Percentiles rank a stretch among this genome's conserved stretches.
Conservation (phyloP, 2,329 filamentous ascomycete genomes). For the Claviceps sp. region DNA sequence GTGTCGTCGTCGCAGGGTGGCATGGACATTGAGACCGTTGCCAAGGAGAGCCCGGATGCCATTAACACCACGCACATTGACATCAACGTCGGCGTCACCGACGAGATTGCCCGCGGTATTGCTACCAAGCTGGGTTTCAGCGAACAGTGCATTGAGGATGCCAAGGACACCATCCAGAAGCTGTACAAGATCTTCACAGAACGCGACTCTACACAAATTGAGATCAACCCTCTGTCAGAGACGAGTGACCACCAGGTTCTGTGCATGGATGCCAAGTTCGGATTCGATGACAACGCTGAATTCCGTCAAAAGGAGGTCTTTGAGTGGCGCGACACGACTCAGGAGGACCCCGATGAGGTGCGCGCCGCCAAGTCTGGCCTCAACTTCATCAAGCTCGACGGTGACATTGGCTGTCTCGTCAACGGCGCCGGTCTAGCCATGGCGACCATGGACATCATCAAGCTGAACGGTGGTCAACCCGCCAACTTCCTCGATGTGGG, state of each 20-base stretch:
- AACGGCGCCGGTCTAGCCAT: conserved; percentile 98
- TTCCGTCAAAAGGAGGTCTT: conserved; percentile 98
- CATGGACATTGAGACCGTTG: conserved; percentile 98
- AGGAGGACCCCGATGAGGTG: conserved; percentile 96
- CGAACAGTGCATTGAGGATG: conserved; percentile 91
- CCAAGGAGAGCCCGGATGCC: conserved; percentile 92
- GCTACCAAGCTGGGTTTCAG: conserved; percentile 91
- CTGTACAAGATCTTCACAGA: conserved; percentile 98
- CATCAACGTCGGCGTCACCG: conserved; percentile 89
- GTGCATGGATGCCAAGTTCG: conserved; percentile 98
- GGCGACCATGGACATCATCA: conserved; percentile 99
- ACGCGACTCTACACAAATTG: conserved; percentile 97
- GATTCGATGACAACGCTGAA: conserved; percentile 97
- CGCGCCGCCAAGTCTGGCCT: conserved; percentile 87
- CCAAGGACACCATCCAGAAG: conserved; percentile 94
- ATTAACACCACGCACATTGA: conserved; percentile 90
- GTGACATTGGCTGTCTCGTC: conserved; percentile 97
- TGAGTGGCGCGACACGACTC: conserved; percentile 79
- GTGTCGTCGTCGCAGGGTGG: conserved; percentile 96
- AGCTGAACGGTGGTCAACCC: conserved; percentile 90
- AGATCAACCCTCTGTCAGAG: conserved; percentile 98
- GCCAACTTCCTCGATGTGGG: conserved; percentile 99
- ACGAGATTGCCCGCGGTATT: conserved; percentile 84
- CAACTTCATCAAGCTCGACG: conserved; percentile 99
- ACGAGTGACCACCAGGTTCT: conserved; percentile 96